These are phyloP conservation scores for Claviceps cyperi DNA, from an alignment of 2,329 filamentous ascomycete genomes.

Conservation along the genomic window DNA sequence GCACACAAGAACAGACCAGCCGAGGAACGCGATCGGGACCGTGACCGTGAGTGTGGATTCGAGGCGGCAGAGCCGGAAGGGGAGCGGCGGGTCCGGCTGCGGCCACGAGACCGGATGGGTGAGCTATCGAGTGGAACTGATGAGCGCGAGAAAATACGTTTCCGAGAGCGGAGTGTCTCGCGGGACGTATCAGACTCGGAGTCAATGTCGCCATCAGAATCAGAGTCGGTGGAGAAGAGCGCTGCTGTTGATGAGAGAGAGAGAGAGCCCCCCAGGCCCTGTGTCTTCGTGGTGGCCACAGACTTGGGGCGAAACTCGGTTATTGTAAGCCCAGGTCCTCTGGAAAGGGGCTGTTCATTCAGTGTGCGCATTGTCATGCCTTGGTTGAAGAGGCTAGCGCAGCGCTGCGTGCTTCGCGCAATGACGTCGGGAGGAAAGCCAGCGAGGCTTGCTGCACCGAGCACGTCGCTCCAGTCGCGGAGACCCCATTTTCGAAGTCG, in stretches of 20 bases:
- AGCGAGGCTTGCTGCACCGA: constrained; percentile 61
- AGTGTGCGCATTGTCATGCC: constrained; percentile 50
- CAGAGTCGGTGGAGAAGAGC: constrained; percentile 8
- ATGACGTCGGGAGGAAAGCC: constrained; percentile 55
- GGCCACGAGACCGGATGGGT: constrained; percentile 2
- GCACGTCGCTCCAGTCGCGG: constrained; percentile 73
- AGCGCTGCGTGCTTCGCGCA: constrained; percentile 56
- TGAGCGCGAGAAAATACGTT: not conserved
- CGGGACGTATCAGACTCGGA: constrained; percentile 17
- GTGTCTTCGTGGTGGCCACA: constrained; percentile 7
- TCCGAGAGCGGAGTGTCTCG: not conserved
- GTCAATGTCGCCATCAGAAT: constrained; percentile 10
- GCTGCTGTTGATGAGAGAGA: constrained; percentile 8
- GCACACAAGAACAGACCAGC: constrained; percentile 23
- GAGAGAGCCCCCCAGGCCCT: no score
- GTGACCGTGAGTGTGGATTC: not conserved
- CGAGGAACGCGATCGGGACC: constrained; percentile 13
- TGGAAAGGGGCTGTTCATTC: constrained; percentile 17
- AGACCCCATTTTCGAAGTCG: constrained; percentile 26
- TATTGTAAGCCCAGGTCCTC: constrained; percentile 11
- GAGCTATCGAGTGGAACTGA: not conserved
- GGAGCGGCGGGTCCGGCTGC: not conserved
- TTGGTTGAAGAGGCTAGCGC: constrained; percentile 60
- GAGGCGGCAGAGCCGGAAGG: not conserved
- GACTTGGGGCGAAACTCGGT: constrained; percentile 17